These are phyloP conservation scores for Chenopodium berlandieri DNA, from an alignment of 148 eudicot species.

Conservation along the genomic window DNA sequence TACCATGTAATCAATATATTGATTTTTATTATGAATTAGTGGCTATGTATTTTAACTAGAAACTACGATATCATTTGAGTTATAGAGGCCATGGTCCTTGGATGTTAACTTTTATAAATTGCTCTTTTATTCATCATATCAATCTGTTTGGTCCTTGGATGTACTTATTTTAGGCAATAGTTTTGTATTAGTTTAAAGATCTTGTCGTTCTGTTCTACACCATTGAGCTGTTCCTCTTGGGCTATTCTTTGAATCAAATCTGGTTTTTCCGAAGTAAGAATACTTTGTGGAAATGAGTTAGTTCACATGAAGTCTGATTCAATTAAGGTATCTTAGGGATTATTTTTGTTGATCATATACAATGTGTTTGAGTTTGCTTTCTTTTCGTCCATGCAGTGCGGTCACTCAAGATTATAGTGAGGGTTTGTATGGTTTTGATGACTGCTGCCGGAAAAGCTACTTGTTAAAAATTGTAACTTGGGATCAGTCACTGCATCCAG, in stretches of 20 bases:
- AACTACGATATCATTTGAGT: neutral
- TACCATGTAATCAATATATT: too few species aligned
- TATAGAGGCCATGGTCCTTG: slow-evolving; percentile 39
- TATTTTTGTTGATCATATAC: neutral
- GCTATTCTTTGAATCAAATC: neutral
- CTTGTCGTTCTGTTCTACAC: neutral
- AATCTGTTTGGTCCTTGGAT: neutral
- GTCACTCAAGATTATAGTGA: slow-evolving; percentile 14
- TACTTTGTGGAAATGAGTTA: neutral
- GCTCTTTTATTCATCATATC: too few species aligned
- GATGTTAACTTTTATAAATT: too few species aligned
- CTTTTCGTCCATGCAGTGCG: slow-evolving; percentile 13
- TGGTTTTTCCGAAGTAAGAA: neutral
- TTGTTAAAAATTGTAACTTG: neutral
- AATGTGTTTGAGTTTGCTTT: neutral
- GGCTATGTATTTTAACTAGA: too few species aligned
- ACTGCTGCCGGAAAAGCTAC: slow-evolving; percentile 25
- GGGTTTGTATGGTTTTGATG: slow-evolving; percentile 3
- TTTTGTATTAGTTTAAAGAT: neutral
- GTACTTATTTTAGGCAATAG: neutral
- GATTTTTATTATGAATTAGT: too few species aligned
- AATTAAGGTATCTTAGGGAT: neutral
- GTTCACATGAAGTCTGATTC: too few species aligned
- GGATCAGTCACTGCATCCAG: slow-evolving; percentile 36
- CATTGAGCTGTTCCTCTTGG: neutral